Evolutionary conservation across 164 flowering plant species (phyloP).

Genomic region (Taxillus chinensis): DNA sequence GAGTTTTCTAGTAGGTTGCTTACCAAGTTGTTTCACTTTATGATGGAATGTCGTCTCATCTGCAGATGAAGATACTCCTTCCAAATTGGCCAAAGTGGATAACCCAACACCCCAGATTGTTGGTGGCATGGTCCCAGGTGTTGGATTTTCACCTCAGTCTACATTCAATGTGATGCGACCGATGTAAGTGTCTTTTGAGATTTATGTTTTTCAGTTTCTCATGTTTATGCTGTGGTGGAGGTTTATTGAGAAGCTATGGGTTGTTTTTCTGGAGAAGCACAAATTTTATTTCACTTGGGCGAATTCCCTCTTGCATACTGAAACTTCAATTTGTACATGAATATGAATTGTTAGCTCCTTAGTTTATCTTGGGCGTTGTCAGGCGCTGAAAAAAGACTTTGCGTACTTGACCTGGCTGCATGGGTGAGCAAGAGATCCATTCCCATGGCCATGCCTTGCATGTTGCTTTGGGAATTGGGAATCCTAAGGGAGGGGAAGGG

Average conservation of each 20-base stretch:
- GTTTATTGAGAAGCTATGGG: background rate
- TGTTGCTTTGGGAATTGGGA: too few relatives aligned
- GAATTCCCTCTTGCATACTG: too few relatives aligned
- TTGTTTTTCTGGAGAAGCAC: background rate
- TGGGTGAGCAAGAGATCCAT: too few relatives aligned
- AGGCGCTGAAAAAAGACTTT: too few relatives aligned
- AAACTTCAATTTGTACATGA: too few relatives aligned
- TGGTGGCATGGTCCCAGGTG: slow-evolving; percentile 50
- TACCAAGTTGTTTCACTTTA: background rate
- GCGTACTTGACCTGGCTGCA: too few relatives aligned
- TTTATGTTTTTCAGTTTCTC: slow-evolving; percentile 2
- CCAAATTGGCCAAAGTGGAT: slow-evolving; percentile 67
- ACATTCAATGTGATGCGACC: slow-evolving; percentile 39
- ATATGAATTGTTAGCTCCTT: too few relatives aligned
- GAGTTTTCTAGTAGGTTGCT: too few relatives aligned
- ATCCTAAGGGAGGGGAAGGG: too few relatives aligned
- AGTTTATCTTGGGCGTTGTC: too few relatives aligned
- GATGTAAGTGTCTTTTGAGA: slow-evolving; percentile 30
- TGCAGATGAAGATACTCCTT: slow-evolving; percentile 73
- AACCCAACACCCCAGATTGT: slow-evolving; percentile 35
- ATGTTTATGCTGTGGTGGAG: background rate
- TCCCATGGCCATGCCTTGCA: too few relatives aligned
- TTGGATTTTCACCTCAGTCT: slow-evolving; percentile 58
- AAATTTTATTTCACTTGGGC: background rate
- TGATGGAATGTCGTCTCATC: background rate